Evolutionary conservation across 768 basidiomycete genomes (phyloP), one percentile per base, ranked within the genome.

Genomic region (Pulveroboletus ravenelii): DNA sequence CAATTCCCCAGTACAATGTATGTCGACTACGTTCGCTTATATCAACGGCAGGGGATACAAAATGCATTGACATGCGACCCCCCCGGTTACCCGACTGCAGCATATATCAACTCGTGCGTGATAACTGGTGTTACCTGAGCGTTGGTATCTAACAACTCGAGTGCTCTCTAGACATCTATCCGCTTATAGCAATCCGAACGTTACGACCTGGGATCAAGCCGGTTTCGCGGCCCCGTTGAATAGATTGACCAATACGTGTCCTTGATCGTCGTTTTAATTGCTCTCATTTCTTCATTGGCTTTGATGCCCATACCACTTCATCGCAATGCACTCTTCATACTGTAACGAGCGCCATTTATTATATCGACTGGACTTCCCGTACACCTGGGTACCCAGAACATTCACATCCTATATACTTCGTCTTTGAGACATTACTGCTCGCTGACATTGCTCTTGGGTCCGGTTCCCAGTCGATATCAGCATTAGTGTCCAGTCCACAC

Each of bases 21-120:
- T 52, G 70, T 98, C 55, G 95, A 97, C 67, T 97, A 96, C 59
- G 79, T 99, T 20, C 83, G 92, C 34, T 78, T 94, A 45, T 91
- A 92, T 58, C 93, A 96, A 71, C 80, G 85, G 32, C 64, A 80
- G 18, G 92, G 85, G 9, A 63, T 80, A n/a, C 63, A 80, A 56
- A 74, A 85, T 48, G 84, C 79, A 10, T 59, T 91, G 32, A 84
- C 86, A 1, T 99, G 95, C 66, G 77, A 90, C 65, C 95, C 95
- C 9, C 70, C 81, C 2, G 76, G 73, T 41, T 74, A 79, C 50
- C 95, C 95, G 0, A 99, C 95, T 2, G 65, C 81, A 15, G 70
- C 82, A 50, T 99, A 98, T 62, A 91, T 91, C 56, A 71, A 78
- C 35, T 72, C 68, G 88, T 85, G 58, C 34, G 75, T 57, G 31